A percentile compares a stretch with the other conserved stretches of the same genome.
Conservation (phyloP, 768 basidiomycete genomes). For the Suillus cothurnatus region DNA sequence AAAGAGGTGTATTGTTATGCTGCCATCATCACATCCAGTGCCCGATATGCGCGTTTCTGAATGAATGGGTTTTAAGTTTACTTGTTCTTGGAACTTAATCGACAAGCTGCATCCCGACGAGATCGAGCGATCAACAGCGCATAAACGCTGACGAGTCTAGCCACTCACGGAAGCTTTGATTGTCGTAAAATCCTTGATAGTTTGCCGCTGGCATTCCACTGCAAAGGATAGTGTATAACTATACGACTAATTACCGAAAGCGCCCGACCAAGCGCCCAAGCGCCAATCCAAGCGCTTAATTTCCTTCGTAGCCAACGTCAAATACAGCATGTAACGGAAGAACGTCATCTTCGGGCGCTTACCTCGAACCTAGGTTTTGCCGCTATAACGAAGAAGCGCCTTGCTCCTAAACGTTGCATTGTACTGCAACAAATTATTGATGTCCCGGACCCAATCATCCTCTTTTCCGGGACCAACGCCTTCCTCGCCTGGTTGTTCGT, state of each 20-base stretch:
- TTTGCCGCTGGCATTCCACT: neutral
- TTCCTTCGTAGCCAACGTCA: neutral
- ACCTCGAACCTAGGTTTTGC: slow-evolving; percentile 30
- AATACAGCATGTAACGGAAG: neutral
- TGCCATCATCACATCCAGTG: neutral
- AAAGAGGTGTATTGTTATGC: neutral
- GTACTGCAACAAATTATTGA: slow-evolving; percentile 92
- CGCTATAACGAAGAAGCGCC: slow-evolving; percentile 74
- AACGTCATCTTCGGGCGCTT: neutral
- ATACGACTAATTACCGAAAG: neutral
- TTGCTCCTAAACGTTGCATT: slow-evolving; percentile 94
- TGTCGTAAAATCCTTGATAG: neutral
- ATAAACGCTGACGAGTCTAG: neutral
- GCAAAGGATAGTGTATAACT: slow-evolving; percentile 14
- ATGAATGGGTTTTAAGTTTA: neutral
- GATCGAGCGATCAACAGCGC: neutral
- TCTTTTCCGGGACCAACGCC: slow-evolving; percentile 80
- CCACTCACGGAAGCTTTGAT: neutral
- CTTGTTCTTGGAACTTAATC: neutral
- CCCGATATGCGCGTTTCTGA: neutral
- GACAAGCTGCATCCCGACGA: neutral
- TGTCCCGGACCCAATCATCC: slow-evolving; percentile 96
- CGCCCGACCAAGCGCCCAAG: neutral
- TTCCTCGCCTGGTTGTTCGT: slow-evolving; percentile 50
- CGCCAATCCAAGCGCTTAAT: neutral